Evolutionary conservation across 805 yeast genomes (phyloP).

Genomic region (Teunomyces pallodes): DNA sequence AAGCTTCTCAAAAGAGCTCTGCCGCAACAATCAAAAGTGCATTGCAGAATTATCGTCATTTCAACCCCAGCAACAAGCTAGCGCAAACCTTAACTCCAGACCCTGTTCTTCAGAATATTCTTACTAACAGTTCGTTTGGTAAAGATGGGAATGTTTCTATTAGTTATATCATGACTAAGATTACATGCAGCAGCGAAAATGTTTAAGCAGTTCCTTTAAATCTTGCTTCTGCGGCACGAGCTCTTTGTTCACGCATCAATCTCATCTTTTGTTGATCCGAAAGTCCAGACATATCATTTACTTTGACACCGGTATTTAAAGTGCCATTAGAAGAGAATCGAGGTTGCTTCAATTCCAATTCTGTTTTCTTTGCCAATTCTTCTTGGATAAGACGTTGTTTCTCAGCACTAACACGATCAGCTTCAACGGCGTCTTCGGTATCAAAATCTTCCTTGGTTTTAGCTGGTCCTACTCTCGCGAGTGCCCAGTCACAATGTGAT

Average conservation of each 20-base stretch:
- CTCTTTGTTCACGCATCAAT: conserved; percentile 90
- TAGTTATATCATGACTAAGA: conserved; percentile 42
- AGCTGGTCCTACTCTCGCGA: conserved; percentile 59
- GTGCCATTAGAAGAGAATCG: conserved; percentile 32
- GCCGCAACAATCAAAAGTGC: conserved; percentile 52
- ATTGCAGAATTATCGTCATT: conserved; percentile 60
- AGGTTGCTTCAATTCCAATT: conserved; percentile 37
- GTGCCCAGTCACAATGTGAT: conserved; percentile 62
- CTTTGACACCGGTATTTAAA: conserved; percentile 20
- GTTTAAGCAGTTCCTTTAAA: conserved; percentile 20
- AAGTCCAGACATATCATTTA: conserved; percentile 56
- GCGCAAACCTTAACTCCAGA: conserved; percentile 16
- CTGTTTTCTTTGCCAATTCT: conserved; percentile 43
- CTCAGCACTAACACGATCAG: conserved; percentile 35
- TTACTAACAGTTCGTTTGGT: conserved; percentile 13
- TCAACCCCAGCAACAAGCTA: conserved; percentile 41
- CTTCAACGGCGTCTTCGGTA: conserved; percentile 31
- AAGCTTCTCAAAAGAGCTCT: conserved; percentile 22
- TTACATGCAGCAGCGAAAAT: conserved; percentile 15
- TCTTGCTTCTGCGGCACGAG: conserved; percentile 94
- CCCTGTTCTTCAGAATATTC: conserved; percentile 27
- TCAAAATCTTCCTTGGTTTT: conserved; percentile 61
- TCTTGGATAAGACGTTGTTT: conserved; percentile 42
- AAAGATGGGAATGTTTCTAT: conserved; percentile 20
- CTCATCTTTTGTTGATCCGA: conserved; percentile 71